A percentile compares a stretch with the other conserved stretches of the same genome.
phyloP scores from a whole-genome alignment of 257 asterid genomes.

The Solanum piurae region DNA sequence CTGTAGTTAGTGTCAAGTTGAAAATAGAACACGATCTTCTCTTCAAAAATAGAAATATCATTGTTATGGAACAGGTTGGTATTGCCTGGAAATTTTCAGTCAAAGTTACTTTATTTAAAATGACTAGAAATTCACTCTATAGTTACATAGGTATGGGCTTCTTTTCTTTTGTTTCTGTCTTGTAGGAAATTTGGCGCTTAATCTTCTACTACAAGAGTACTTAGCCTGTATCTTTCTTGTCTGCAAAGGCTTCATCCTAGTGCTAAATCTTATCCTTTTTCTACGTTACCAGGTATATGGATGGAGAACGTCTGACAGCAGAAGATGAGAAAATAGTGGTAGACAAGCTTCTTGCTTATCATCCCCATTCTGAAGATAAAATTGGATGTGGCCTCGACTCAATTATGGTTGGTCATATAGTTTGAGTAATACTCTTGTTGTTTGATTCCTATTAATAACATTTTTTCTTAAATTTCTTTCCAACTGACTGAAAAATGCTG shows the following conservation, averaged over 20 bases:
- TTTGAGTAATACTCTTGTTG: not conserved
- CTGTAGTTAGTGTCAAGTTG: not conserved
- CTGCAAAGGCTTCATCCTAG: not conserved
- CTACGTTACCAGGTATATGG: constrained; percentile 50
- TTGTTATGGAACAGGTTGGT: not conserved
- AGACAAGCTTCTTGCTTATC: constrained; percentile 72
- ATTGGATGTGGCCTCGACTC: constrained; percentile 93
- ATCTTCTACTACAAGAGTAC: not conserved
- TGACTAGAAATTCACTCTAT: not conserved
- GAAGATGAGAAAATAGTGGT: constrained; percentile 67
- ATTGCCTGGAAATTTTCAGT: not conserved
- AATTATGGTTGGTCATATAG: constrained; percentile 62
- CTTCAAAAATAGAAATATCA: not conserved
- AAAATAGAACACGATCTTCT: not conserved
- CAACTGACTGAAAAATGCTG: not conserved
- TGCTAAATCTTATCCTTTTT: not conserved
- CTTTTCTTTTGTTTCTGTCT: not conserved
- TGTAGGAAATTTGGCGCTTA: not conserved
- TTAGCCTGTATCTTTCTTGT: not conserved
- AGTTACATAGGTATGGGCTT: not conserved
- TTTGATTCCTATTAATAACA: not conserved
- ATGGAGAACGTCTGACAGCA: constrained; percentile 71
- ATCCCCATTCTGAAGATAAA: constrained; percentile 78
- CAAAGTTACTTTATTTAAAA: not conserved
- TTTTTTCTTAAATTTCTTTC: not conserved